phyloP scores from a whole-genome alignment of 1,284 basidiomycete genomes.

The Ustilago bromivora region DNA sequence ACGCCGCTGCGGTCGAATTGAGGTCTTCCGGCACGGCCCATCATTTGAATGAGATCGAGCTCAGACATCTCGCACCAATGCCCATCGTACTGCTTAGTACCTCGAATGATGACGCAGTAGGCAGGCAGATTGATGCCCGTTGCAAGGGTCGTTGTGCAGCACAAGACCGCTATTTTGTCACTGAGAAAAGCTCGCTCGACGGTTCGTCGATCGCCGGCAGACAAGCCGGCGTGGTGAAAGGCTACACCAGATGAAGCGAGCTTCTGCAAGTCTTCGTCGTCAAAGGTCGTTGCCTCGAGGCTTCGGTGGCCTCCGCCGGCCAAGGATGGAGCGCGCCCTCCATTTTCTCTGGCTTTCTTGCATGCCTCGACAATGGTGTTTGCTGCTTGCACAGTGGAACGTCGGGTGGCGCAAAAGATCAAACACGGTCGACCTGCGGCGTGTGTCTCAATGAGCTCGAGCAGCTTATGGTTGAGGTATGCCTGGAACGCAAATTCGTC shows the following conservation, averaged over 20 bases:
- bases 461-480: slow-evolving; percentile 82
- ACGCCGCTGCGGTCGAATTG: slow-evolving; percentile 79
- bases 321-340: slow-evolving; percentile 5
- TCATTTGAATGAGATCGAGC: slow-evolving; percentile 74
- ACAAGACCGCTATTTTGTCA: slow-evolving; percentile 72
- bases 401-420: slow-evolving; percentile 61
- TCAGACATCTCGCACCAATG: slow-evolving; percentile 58
- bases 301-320: slow-evolving; percentile 12
- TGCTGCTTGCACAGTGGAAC: slow-evolving; percentile 77
- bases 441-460: slow-evolving; percentile 67
- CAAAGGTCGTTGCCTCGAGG: slow-evolving; percentile 28
- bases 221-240: slow-evolving; percentile 86
- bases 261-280: slow-evolving; percentile 40
- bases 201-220: slow-evolving; percentile 77
- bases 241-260: slow-evolving; percentile 76
- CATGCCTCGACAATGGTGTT: slow-evolving; percentile 80
- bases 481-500: slow-evolving; percentile 85
- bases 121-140: slow-evolving; percentile 83
- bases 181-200: slow-evolving; percentile 80
- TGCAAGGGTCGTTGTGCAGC: slow-evolving; percentile 77
- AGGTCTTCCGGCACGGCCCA: slow-evolving; percentile 82
- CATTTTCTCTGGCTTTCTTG: slow-evolving; percentile 35
- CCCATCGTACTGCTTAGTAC: slow-evolving; percentile 57
- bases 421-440: slow-evolving; percentile 49
- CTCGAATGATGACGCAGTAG: slow-evolving; percentile 64